Percentiles rank a stretch among this genome's conserved stretches.
phyloP scores from a whole-genome alignment of 2,329 filamentous ascomycete species.

The Colletotrichum cordylinicola region DNA sequence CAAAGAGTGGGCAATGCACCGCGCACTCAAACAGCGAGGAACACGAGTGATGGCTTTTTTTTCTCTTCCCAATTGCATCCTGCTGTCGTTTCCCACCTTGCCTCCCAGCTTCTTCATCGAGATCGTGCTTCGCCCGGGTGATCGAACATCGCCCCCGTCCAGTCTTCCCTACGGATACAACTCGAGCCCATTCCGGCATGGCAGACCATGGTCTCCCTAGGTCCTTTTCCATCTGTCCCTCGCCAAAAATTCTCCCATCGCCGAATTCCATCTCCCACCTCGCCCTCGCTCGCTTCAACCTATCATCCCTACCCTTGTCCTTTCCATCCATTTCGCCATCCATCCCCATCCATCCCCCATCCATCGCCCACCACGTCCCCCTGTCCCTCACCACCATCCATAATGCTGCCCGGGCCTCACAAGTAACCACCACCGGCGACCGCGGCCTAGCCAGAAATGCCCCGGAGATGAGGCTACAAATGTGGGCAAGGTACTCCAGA shows the following conservation, averaged over 20 bases:
- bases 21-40: not conserved
- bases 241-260: not conserved
- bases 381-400: not conserved
- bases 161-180: not conserved
- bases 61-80: not conserved
- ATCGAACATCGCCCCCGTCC: not conserved
- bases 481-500: not conserved
- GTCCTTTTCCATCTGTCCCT: not conserved
- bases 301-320: not conserved
- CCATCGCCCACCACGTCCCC: not conserved
- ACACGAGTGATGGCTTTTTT: not conserved
- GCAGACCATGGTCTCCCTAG: not conserved
- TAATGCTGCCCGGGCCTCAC: not conserved
- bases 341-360: not conserved
- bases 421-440: not conserved
- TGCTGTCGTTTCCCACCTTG: not conserved
- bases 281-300: not conserved
- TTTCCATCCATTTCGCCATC: not conserved
- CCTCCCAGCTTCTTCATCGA: not conserved
- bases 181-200: not conserved
- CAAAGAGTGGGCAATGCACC: not conserved
- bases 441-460: not conserved
- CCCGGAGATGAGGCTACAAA: slow-evolving; percentile 13
- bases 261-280: not conserved
- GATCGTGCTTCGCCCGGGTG: not conserved